These are phyloP conservation scores for Taphrina betulina DNA, from an alignment of 1,139 yeast genomes.

Conservation along the genomic window DNA sequence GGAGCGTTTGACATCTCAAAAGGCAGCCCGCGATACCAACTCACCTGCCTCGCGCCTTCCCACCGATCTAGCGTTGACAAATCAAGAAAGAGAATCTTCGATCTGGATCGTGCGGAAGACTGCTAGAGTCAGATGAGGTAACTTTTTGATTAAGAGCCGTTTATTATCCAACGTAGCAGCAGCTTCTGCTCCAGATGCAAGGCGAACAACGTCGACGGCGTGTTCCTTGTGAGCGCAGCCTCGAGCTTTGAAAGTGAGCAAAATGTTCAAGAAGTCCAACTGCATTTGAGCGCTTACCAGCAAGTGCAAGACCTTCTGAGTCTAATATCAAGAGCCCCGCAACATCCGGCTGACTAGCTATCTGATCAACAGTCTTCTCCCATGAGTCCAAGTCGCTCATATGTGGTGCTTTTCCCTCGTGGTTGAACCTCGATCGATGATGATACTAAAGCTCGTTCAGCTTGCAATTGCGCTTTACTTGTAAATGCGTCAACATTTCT, in stretches of 20 bases:
- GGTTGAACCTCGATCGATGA: too few species aligned
- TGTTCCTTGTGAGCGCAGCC: conserved; percentile 7
- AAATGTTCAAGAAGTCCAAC: too few species aligned
- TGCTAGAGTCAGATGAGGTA: background rate
- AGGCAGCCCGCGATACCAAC: too few species aligned
- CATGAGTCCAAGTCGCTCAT: too few species aligned
- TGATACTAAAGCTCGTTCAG: background rate
- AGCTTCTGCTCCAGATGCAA: conserved; percentile 4
- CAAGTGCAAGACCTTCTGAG: conserved; percentile 1
- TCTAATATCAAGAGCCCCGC: conserved; percentile 8
- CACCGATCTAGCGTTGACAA: too few species aligned
- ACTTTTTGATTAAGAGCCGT: conserved; percentile 2
- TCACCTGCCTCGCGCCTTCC: too few species aligned
- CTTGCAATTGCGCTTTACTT: background rate
- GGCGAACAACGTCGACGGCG: background rate
- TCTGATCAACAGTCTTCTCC: conserved; percentile 1
- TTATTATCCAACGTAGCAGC: conserved; percentile 12
- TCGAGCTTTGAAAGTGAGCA: too few species aligned
- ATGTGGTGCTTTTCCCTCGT: background rate
- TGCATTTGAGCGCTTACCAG: too few species aligned
- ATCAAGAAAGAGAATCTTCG: too few species aligned
- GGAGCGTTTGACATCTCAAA: too few species aligned
- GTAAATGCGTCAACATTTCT: background rate
- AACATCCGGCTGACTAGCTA: background rate
- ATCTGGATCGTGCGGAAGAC: conserved; percentile 3